A percentile compares a stretch with the other conserved stretches of the same genome.
Conservation (phyloP, 441 rosid genomes). For the Biscutella auriculata region DNA sequence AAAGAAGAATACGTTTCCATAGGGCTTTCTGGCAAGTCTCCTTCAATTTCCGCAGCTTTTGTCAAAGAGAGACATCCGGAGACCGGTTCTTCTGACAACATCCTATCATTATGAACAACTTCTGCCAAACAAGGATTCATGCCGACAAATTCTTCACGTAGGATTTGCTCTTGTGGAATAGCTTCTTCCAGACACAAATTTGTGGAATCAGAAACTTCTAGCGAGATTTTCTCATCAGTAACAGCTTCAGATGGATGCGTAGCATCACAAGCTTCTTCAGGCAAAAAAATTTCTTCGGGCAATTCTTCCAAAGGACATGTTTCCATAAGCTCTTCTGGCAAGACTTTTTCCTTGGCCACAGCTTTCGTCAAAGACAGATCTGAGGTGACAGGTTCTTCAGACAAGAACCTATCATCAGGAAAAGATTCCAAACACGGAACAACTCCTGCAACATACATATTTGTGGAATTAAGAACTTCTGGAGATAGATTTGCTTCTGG, state of each 20-base stretch:
- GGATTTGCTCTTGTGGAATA: conserved; percentile 3
- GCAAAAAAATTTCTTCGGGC: not conserved
- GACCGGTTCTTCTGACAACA: conserved; percentile 4
- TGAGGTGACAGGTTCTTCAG: conserved; percentile 10
- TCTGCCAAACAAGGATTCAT: conserved; percentile 2
- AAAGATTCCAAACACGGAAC: not conserved
- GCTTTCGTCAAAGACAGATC: not conserved
- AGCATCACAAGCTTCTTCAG: conserved; percentile 8
- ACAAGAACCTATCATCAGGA: conserved; percentile 1
- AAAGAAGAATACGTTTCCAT: not conserved
- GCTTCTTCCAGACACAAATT: conserved; percentile 1
- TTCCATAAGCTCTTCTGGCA: conserved; percentile 13
- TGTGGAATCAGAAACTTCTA: not conserved
- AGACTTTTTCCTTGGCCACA: not conserved
- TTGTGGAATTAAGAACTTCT: conserved; percentile 9
- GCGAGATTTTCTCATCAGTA: not conserved
- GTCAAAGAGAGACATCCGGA: conserved; percentile 4
- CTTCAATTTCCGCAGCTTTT: not conserved
- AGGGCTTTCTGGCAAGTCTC: not conserved
- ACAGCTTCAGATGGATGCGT: conserved; percentile 9
- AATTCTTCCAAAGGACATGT: not conserved
- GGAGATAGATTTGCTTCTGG: conserved; percentile 9
- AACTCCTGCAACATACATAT: not conserved
- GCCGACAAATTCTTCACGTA: conserved; percentile 6
- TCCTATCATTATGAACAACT: conserved; percentile 5